These are phyloP conservation scores for Fusarium graminum DNA, from an alignment of 2,329 filamentous ascomycete species.

Conservation along the genomic window DNA sequence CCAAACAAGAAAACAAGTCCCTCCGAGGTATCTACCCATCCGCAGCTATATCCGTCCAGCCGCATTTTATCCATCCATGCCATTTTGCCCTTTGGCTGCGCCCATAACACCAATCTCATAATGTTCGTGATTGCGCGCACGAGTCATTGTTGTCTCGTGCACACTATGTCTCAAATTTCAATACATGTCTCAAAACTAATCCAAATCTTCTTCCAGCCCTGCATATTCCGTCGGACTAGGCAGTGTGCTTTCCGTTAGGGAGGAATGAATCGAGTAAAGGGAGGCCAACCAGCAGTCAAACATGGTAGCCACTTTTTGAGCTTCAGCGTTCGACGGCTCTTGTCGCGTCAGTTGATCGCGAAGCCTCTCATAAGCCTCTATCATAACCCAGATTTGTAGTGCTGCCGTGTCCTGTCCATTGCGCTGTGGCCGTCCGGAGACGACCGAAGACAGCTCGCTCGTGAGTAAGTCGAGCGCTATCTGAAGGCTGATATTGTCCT, in stretches of 20 bases:
- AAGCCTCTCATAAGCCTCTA: constrained; percentile 69
- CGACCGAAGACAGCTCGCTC: constrained; percentile 61
- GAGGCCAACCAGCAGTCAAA: constrained; percentile 66
- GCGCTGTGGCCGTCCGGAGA: constrained; percentile 49
- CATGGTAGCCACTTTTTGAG: constrained; percentile 52
- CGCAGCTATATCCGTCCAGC: constrained; percentile 33
- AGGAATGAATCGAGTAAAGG: constrained; percentile 61
- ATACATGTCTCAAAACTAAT: constrained; percentile 32
- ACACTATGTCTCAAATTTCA: constrained; percentile 7
- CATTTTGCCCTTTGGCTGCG: constrained; percentile 29
- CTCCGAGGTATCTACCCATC: constrained; percentile 34
- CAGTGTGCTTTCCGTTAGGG: constrained; percentile 43
- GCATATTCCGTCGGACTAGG: constrained; percentile 50
- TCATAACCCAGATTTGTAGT: constrained; percentile 69
- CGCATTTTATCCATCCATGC: constrained; percentile 28
- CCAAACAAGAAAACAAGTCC: constrained; percentile 10
- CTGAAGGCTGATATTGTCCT: constrained; percentile 60
- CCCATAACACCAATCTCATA: constrained; percentile 35
- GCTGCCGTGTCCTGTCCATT: constrained; percentile 56
- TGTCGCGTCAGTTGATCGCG: constrained; percentile 59
- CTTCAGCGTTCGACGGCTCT: constrained; percentile 53
- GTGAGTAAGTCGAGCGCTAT: constrained; percentile 65
- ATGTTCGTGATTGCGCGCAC: constrained; percentile 18
- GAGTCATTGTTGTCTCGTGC: constrained; percentile 14
- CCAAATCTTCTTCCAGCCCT: constrained; percentile 47